Evolutionary conservation across 164 flowering plant species (phyloP).

Genomic region (Buxus sempervirens): DNA sequence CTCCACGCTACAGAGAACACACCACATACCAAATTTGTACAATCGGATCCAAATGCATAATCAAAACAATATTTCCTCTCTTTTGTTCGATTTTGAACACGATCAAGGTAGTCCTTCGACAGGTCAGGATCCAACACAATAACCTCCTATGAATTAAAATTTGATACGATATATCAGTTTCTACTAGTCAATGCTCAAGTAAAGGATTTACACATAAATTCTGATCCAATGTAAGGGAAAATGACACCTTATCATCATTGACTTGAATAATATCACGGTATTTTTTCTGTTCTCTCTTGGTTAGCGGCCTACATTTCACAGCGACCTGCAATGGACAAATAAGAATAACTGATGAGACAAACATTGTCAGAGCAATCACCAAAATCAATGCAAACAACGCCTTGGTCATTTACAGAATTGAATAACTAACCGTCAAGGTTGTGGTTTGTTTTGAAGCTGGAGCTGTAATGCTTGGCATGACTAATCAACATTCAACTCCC

Average conservation of each 20-base stretch:
- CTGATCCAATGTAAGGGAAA: background rate
- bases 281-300: constrained; percentile 36
- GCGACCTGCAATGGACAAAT: constrained; percentile 55
- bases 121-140: constrained; percentile 79
- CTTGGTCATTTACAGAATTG: background rate
- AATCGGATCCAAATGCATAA: constrained; percentile 69
- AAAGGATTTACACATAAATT: background rate
- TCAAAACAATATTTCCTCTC: constrained; percentile 73
- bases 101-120: constrained; percentile 82
- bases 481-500: constrained; percentile 23
- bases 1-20: background rate
- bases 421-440: constrained; percentile 59
- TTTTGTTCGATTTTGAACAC: constrained; percentile 73
- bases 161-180: background rate
- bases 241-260: constrained; percentile 52
- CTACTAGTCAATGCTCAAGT: background rate
- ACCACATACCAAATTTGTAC: constrained; percentile 54
- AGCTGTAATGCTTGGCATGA: constrained; percentile 76
- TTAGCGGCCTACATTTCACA: constrained; percentile 77
- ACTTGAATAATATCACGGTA: constrained; percentile 71
- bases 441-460: constrained; percentile 64
- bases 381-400: constrained; percentile 1
- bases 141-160: constrained; percentile 48
- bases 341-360: background rate
- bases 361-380: background rate